A percentile compares a stretch with the other conserved stretches of the same genome.
Conservation (phyloP, 345 rosid genomes). For the Salix suchowensis region DNA sequence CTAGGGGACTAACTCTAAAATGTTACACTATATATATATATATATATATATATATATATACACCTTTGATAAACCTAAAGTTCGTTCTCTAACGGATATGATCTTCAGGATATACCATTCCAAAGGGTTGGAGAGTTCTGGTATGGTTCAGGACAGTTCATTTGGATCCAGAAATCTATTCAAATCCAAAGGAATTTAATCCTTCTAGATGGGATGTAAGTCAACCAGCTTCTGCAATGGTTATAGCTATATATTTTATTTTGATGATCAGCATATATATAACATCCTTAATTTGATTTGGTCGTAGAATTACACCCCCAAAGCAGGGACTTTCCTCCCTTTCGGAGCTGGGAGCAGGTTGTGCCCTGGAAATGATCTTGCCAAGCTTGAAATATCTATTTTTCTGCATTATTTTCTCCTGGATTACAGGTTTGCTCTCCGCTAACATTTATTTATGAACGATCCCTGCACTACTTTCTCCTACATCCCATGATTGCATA, state of each 20-base stretch:
- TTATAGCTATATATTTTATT: not conserved
- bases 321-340: conserved; percentile 58
- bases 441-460: too few relatives aligned
- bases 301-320: conserved; percentile 44
- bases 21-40: too few relatives aligned
- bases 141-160: conserved; percentile 79
- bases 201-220: conserved; percentile 93
- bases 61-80: not conserved
- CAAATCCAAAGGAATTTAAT: conserved; percentile 58
- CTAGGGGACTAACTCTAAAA: too few relatives aligned
- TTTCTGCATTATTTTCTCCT: not conserved
- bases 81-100: not conserved
- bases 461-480: not conserved
- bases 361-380: not conserved
- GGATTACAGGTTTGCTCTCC: not conserved
- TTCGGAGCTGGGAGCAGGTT: not conserved
- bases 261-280: not conserved
- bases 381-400: too few relatives aligned
- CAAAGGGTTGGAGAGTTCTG: conserved; percentile 83
- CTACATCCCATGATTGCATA: not conserved
- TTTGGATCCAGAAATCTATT: conserved; percentile 56
- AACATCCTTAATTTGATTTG: not conserved
- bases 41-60: not conserved
- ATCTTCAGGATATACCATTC: conserved; percentile 61
- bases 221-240: not conserved